Evolutionary conservation across 108 stramenopile species (phyloP).

Genomic region (Stephanodiscus minutulus): DNA sequence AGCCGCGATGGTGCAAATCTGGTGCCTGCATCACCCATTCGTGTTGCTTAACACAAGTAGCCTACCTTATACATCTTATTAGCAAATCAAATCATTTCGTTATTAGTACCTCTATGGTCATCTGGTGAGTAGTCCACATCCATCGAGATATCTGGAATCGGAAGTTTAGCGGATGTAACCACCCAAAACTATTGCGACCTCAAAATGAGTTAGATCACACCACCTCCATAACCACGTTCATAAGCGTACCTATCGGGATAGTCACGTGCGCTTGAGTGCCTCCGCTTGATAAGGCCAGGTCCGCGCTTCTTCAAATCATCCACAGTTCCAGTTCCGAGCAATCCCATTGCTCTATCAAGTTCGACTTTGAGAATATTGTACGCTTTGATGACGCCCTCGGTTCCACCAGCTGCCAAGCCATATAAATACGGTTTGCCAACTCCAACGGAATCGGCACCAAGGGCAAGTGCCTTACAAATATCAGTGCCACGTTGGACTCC

Average conservation of each 20-base stretch:
- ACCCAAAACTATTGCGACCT: not conserved
- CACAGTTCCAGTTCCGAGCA: constrained; percentile 85
- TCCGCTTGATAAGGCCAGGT: constrained; percentile 85
- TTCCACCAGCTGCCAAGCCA: constrained; percentile 92
- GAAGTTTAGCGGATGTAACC: not conserved
- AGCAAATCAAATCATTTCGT: too few relatives aligned
- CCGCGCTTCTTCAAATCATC: constrained; percentile 89
- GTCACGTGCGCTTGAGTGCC: constrained; percentile 72
- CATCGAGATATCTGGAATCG: not conserved
- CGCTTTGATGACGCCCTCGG: constrained; percentile 86
- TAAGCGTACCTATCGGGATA: constrained; percentile 89
- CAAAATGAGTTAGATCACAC: constrained; percentile 69
- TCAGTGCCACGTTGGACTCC: constrained; percentile 98
- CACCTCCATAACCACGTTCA: constrained; percentile 90
- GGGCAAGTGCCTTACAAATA: constrained; percentile 94
- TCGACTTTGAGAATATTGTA: constrained; percentile 86
- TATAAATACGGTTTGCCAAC: constrained; percentile 97
- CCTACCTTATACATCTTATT: too few relatives aligned
- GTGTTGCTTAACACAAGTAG: too few relatives aligned
- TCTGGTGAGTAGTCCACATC: too few relatives aligned
- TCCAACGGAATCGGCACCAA: constrained; percentile 95
- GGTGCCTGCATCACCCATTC: too few relatives aligned
- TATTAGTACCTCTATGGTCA: too few relatives aligned
- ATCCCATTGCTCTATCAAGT: constrained; percentile 90
- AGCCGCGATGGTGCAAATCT: too few relatives aligned